Conservation (phyloP, 2,329 filamentous ascomycete species). For the Sporothrix humicola region DNA sequence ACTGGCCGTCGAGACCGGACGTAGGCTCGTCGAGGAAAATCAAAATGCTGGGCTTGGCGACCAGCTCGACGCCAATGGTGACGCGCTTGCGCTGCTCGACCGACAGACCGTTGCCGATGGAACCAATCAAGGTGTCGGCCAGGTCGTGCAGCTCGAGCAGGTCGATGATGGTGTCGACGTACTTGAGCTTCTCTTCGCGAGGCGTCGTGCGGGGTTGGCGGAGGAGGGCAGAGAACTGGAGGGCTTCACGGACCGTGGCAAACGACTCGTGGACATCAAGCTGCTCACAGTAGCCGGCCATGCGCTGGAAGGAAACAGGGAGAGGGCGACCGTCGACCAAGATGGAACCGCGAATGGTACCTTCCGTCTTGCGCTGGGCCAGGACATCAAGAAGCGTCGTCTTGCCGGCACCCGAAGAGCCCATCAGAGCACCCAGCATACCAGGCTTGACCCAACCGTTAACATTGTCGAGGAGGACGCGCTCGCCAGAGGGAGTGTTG, state of each 20-base stretch:
- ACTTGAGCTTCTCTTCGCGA: conserved; percentile 60
- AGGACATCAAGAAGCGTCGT: conserved; percentile 84
- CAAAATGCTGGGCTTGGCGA: conserved; percentile 77
- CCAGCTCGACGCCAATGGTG: conserved; percentile 88
- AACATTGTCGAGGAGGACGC: conserved; percentile 76
- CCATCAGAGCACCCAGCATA: conserved; percentile 79
- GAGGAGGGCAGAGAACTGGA: conserved; percentile 67
- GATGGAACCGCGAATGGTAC: conserved; percentile 66
- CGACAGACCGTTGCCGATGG: conserved; percentile 71
- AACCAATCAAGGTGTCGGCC: conserved; percentile 64
- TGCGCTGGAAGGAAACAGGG: conserved; percentile 59
- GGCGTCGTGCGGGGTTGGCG: conserved; percentile 62
- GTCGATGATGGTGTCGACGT: conserved; percentile 64
- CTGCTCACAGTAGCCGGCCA: conserved; percentile 67
- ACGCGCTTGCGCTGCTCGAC: conserved; percentile 73
- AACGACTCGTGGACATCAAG: conserved; percentile 66
- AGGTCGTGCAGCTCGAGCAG: conserved; percentile 64
- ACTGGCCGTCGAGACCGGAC: conserved; percentile 73
- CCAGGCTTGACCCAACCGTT: conserved; percentile 85
- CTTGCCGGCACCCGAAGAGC: conserved; percentile 84
- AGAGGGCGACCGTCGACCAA: conserved; percentile 62
- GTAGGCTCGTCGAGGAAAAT: conserved; percentile 83
- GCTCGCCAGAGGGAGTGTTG: conserved; percentile 64
- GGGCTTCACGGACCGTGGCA: conserved; percentile 67
- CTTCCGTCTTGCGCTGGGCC: conserved; percentile 74